These are phyloP conservation scores for Chalciporus chontae DNA, from an alignment of 768 basidiomycete genomes.

Conservation along the genomic window DNA sequence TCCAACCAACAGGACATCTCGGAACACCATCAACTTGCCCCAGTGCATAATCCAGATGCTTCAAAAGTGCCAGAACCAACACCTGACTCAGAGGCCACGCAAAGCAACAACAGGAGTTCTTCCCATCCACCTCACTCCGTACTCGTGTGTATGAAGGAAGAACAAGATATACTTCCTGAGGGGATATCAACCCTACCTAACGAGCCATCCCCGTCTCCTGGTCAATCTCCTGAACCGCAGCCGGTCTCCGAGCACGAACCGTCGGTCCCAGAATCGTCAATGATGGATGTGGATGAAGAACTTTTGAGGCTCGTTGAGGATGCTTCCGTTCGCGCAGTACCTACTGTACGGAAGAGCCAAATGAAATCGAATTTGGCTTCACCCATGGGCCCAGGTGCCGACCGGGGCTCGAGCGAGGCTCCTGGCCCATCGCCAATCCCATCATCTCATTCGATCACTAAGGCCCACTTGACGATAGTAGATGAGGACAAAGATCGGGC, in stretches of 20 bases:
- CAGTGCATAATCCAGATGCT: background rate
- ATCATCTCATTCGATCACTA: slow-evolving; percentile 8
- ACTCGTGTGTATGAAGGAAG: slow-evolving; percentile 3
- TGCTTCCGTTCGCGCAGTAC: slow-evolving; percentile 14
- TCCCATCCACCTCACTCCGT: slow-evolving; percentile 13
- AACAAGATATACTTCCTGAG: background rate
- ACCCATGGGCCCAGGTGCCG: background rate
- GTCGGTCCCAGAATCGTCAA: slow-evolving; percentile 22
- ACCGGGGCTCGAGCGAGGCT: slow-evolving; percentile 1
- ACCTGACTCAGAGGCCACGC: background rate
- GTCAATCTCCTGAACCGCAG: slow-evolving; percentile 9
- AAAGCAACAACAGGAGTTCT: slow-evolving; percentile 7
- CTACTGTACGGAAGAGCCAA: slow-evolving; percentile 1
- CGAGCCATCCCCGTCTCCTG: slow-evolving; percentile 5
- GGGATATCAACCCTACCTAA: background rate
- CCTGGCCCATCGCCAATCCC: background rate
- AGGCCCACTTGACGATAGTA: slow-evolving; percentile 6
- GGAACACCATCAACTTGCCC: background rate
- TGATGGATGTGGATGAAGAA: slow-evolving; percentile 55
- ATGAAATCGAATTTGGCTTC: background rate
- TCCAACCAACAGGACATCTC: slow-evolving; percentile 2
- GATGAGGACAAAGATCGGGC: slow-evolving; percentile 38
- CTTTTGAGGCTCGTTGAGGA: slow-evolving; percentile 68
- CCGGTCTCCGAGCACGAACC: slow-evolving; percentile 2
- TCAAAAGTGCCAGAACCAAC: background rate